Evolutionary conservation across 305 asterid genomes (phyloP).

Genomic region (Fraxinus baroniana): DNA sequence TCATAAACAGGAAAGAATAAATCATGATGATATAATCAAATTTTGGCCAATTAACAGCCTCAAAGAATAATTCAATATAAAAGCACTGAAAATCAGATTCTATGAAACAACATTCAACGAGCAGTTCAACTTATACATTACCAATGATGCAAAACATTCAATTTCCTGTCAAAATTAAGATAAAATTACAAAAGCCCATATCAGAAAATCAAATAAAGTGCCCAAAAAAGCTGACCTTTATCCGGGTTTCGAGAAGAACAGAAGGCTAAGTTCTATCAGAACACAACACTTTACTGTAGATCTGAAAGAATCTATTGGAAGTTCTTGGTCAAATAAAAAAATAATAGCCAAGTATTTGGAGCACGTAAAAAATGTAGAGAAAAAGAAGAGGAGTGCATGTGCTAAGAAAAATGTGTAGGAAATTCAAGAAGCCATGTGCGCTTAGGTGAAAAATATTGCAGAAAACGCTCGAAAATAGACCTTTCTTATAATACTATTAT

Average conservation of each 20-base stretch:
- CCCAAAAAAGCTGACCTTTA: constrained; percentile 33
- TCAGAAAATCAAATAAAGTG: constrained; percentile 14
- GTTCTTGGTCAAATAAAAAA: constrained; percentile 49
- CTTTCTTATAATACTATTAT: constrained; percentile 5
- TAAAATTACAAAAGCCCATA: constrained; percentile 20
- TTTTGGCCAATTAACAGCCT: neutral
- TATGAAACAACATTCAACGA: constrained; percentile 20
- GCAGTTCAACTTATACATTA: neutral
- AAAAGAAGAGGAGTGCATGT: constrained; percentile 54
- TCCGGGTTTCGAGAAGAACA: constrained; percentile 18
- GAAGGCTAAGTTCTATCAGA: constrained; percentile 5
- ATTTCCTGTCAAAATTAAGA: constrained; percentile 6
- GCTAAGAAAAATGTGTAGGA: constrained; percentile 32
- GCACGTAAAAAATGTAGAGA: constrained; percentile 46
- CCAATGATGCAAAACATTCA: constrained; percentile 8
- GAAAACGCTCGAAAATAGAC: constrained; percentile 25
- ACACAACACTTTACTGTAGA: constrained; percentile 54
- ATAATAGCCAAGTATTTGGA: constrained; percentile 43
- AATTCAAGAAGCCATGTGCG: constrained; percentile 69
- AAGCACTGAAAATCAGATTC: neutral
- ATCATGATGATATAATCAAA: neutral
- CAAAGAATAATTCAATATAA: neutral
- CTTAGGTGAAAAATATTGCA: constrained; percentile 40
- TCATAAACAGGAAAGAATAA: neutral
- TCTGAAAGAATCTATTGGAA: constrained; percentile 76